Base-by-base conservation (phyloP, 768 basidiomycete genomes). In the Lentinula boryana region DNA sequence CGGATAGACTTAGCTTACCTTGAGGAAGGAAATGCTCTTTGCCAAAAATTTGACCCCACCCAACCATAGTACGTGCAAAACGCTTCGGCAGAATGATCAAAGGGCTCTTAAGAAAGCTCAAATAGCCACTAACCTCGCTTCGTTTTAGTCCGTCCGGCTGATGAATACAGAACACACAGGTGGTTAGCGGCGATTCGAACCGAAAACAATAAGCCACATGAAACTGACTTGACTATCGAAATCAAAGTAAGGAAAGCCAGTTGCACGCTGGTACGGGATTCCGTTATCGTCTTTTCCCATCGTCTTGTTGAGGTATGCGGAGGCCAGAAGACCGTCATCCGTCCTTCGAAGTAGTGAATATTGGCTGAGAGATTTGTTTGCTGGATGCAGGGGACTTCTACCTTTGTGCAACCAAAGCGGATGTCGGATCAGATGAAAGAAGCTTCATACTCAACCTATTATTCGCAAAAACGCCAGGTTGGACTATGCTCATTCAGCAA, bases 361-460 rank as follows among this genome's bases (percentile, higher is more conserved):
- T 12, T n/a, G 23, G 46, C 16, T n/a, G 23, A 5, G 12, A 32
- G 21, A 35, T 21, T 35, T 36, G 18, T 15, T 33, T 18, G 33
- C 8, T 12, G 48, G n/a, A 8, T 27, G 38, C 4, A 52, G 18
- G 21, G 5, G 6, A 66, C n/a, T 10, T 67, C 12, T 9, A 68
- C 74, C 72, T 52, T 43, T 71, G 67, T 0, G 65, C 54, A 0
- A 68, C 65, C 2, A 75, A 56, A 27, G 60, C 62, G 7, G 67
- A 65, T 1, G 76, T 56, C 4, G 72, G 70, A 32, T 74, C 71
- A 2, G 66, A 64, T 6, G 75, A 75, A 0, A 72, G 52, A 0
- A 78, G 67, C 40, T 69, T 65, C 36, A 74, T 62, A 54, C 74
- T 76, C 1, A 80, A 66, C 0, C 77, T 71, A 62, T 77, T 80